A percentile compares a stretch with the other conserved stretches of the same genome.
Evolutionary conservation across 768 basidiomycete genomes (phyloP).

Genomic region (Rhodotorula kratochvilovae): DNA sequence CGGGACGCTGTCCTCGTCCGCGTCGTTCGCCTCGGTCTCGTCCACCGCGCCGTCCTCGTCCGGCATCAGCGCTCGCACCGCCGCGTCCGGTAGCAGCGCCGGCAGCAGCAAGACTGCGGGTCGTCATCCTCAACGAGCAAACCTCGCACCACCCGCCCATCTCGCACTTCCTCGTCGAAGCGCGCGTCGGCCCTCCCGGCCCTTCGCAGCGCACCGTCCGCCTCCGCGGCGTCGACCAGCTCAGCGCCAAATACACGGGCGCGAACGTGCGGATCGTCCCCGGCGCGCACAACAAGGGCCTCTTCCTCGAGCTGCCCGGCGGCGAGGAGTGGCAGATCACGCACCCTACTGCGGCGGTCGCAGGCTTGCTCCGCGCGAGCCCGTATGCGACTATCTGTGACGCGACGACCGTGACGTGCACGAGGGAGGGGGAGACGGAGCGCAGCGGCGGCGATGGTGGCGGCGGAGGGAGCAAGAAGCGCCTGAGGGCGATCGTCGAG

Average conservation of each 20-base stretch:
- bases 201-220: not conserved
- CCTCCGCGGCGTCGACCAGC: conserved; percentile 75
- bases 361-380: conserved; percentile 82
- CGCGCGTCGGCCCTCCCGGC: conserved; percentile 3
- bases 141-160: conserved; percentile 96
- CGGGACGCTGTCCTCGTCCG: conserved; percentile 1
- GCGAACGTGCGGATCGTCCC: conserved; percentile 68
- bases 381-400: conserved; percentile 86
- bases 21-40: not conserved
- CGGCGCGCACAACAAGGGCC: conserved; percentile 79
- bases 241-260: conserved; percentile 60
- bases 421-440: not conserved
- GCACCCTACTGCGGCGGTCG: conserved; percentile 82
- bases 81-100: not conserved
- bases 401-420: conserved; percentile 25
- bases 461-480: not conserved
- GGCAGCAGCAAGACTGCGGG: not conserved
- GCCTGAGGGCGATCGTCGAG: conserved; percentile 55
- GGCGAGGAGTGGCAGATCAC: conserved; percentile 75
- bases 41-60: conserved; percentile 47
- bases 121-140: conserved; percentile 44
- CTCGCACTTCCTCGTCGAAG: conserved; percentile 60
- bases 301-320: conserved; percentile 72
- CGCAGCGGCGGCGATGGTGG: not conserved
- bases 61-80: not conserved